Percentiles rank a stretch among this genome's conserved stretches.
Evolutionary conservation across 306 rosid genomes (phyloP).

Genomic region (Betula pendula): DNA sequence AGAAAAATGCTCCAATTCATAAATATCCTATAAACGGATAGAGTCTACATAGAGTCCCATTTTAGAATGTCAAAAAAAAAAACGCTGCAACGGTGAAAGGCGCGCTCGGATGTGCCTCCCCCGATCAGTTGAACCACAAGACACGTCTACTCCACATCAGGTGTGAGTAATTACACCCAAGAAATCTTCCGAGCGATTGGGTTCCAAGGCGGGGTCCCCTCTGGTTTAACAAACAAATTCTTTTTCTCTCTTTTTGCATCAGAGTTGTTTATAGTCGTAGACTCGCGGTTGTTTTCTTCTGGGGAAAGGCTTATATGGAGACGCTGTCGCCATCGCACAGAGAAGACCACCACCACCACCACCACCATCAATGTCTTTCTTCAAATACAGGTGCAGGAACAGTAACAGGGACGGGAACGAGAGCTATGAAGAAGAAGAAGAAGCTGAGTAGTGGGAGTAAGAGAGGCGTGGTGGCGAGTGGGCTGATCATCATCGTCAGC

Average conservation of each 20-base stretch:
- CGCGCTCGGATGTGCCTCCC: neutral
- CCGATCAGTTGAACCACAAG: neutral
- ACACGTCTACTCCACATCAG: neutral
- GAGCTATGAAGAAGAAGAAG: slow-evolving; percentile 40
- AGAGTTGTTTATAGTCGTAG: neutral
- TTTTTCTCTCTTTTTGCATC: neutral
- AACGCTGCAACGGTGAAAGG: neutral
- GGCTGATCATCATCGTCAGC: slow-evolving; percentile 26
- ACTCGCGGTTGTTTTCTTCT: slow-evolving; percentile 6
- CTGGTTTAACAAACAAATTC: neutral
- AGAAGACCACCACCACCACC: slow-evolving; percentile 6
- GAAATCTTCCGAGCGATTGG: slow-evolving; percentile 26
- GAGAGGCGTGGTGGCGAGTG: neutral
- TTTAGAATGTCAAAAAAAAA: no score
- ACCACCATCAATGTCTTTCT: neutral
- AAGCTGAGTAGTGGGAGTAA: slow-evolving; percentile 15
- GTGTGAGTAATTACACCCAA: slow-evolving; percentile 25
- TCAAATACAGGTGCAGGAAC: neutral
- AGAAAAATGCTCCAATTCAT: no score
- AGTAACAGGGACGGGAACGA: no score
- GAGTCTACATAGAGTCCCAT: no score
- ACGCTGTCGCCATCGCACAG: slow-evolving; percentile 19
- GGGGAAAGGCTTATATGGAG: slow-evolving; percentile 6
- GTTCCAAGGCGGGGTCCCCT: neutral
- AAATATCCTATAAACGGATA: no score